Percentiles rank a stretch among this genome's conserved stretches.
Evolutionary conservation across 345 rosid genomes (phyloP).

Genomic region (Dovyalis caffra): DNA sequence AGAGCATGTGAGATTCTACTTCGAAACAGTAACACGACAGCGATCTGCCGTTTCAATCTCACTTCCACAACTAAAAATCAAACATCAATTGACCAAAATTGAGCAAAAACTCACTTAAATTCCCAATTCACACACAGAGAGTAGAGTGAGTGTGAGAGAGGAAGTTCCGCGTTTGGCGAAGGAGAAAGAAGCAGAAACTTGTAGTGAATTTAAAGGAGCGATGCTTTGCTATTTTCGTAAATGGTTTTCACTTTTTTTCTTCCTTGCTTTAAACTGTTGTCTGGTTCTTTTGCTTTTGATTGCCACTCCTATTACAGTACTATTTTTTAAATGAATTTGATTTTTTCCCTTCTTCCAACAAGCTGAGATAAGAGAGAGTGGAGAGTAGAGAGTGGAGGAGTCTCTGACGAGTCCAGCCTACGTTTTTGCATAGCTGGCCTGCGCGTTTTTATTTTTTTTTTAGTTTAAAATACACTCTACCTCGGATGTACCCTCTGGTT

Average conservation of each 20-base stretch:
- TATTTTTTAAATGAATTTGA: not conserved
- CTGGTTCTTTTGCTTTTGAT: not conserved
- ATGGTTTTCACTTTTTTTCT: slow-evolving; percentile 5
- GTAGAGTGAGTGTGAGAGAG: not conserved
- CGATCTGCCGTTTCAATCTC: slow-evolving; percentile 8
- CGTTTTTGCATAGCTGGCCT: slow-evolving; percentile 24
- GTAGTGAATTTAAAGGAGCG: slow-evolving; percentile 6
- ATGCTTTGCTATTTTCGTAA: not conserved
- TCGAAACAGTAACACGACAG: not conserved
- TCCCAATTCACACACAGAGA: not conserved
- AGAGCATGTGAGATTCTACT: not conserved
- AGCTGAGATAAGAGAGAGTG: not conserved
- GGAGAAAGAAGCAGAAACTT: not conserved
- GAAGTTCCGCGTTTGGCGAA: slow-evolving; percentile 1
- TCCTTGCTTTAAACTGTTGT: not conserved
- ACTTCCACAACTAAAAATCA: not conserved
- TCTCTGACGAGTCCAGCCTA: slow-evolving; percentile 29
- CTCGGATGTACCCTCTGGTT: not conserved
- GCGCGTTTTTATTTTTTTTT: not conserved
- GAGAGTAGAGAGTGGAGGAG: slow-evolving; percentile 2
- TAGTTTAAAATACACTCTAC: not conserved
- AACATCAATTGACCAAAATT: not conserved
- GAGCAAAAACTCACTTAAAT: not conserved
- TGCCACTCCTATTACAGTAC: not conserved
- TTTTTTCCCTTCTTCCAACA: too few relatives aligned